A percentile compares a stretch with the other conserved stretches of the same genome.
These are phyloP conservation scores for Boletus patriciae DNA, from an alignment of 768 basidiomycete genomes.

Conservation along the genomic window DNA sequence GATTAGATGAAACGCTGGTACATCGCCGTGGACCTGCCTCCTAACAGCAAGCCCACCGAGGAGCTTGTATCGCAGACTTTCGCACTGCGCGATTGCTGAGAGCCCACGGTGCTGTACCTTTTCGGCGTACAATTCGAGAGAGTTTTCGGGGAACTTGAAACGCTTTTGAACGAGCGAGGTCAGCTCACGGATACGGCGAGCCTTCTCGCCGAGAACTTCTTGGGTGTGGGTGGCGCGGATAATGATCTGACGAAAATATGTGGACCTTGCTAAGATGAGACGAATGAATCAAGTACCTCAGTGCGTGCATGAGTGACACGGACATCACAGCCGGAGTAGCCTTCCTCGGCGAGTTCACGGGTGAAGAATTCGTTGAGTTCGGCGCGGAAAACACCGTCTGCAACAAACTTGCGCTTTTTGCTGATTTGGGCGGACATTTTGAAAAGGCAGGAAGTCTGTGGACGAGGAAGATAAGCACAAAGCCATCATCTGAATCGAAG, in stretches of 20 bases:
- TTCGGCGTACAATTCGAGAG: conserved; percentile 98
- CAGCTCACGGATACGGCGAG: conserved; percentile 97
- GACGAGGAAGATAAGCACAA: conserved; percentile 20
- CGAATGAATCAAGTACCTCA: conserved; percentile 56
- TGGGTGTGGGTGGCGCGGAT: conserved; percentile 99
- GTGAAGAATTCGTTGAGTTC: conserved; percentile 99
- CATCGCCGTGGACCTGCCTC: conserved; percentile 55
- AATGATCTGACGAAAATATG: conserved; percentile 68
- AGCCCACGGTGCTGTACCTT: conserved; percentile 98
- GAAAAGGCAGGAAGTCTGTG: conserved; percentile 20
- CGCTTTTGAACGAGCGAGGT: conserved; percentile 98
- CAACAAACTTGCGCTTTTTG: conserved; percentile 98
- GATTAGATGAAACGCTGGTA: not conserved
- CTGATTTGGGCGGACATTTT: conserved; percentile 87
- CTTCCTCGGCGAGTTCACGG: conserved; percentile 97
- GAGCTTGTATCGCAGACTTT: conserved; percentile 97
- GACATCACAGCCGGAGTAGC: conserved; percentile 99
- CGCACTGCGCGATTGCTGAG: conserved; percentile 97
- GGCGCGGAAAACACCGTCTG: conserved; percentile 98
- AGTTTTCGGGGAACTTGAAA: conserved; percentile 99
- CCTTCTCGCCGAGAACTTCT: conserved; percentile 98
- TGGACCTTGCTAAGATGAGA: not conserved
- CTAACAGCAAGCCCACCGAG: conserved; percentile 99
- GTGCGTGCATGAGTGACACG: conserved; percentile 99
- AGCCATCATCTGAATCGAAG: conserved; percentile 19